Base-by-base conservation (phyloP, 495 filamentous ascomycete genomes). In the Trichoderma asperelloides region DNA sequence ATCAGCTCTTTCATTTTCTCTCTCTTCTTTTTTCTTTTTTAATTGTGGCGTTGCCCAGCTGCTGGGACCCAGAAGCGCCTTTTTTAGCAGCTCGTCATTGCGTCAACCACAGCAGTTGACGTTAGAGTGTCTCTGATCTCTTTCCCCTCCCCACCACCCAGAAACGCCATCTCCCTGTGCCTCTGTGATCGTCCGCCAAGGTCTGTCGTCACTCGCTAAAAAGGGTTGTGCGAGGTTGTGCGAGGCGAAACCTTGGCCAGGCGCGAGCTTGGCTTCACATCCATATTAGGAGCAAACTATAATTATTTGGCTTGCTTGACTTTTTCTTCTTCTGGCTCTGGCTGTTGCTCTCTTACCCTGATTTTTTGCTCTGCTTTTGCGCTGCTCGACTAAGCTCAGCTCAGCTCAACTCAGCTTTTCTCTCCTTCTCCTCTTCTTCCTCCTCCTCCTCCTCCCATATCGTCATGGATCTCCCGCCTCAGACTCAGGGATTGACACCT, bases 231-330 rank as follows among this genome's bases (percentile, higher is more conserved):
- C n/a, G 45, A 55, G 12, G 21, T 60, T 13, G 55, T 60, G 55
- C 55, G 55, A 60, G 55, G 55, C 55, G 55, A 60, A 60, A 60
- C 55, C 55, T 60, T 60, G 55, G 55, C 27, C n/a, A n/a, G 47
- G 47, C 47, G 47, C 47, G 18, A 9, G 18, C 55, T 30, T 60
- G 49, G 21, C 55, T 60, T 6, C 9, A 3, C 21, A 18, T 13
- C 25, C 27, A 16, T 23, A 27, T 13, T 60, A 30, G 9, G 55
- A 27, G 27, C 23, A 60, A 60, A 60, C 55, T 60, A 60, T 60
- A 60, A 60, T 30, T 21, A 11, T 60, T 60, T 60, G 55, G 55
- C 55, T 47, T 28, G 55, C n/a, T 23, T 28, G 23, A 25, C 55
- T 28, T 23, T 11, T 13, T 7, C 55, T 60, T 51, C 47, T n/a